phyloP scores from a whole-genome alignment of 164 flowering plant species.

The Vitis riparia region DNA sequence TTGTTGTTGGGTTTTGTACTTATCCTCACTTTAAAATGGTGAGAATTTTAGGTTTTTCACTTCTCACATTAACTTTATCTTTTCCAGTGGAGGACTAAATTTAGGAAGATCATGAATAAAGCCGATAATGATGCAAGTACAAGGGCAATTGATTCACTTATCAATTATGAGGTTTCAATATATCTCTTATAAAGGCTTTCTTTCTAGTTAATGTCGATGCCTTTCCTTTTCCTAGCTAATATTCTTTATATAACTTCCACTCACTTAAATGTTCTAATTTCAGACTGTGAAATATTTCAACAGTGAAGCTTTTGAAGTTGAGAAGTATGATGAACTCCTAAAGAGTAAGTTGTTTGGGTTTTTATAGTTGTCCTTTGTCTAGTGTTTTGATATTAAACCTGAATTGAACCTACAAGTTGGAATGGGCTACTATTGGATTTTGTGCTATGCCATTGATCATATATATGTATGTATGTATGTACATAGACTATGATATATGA shows the following conservation, averaged over 20 bases:
- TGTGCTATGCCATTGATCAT: no score
- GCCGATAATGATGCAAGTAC: constrained; percentile 99
- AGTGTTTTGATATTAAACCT: not conserved
- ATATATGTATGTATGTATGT: no score
- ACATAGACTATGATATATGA: no score
- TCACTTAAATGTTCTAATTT: not conserved
- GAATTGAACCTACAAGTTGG: not conserved
- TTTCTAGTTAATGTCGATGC: constrained; percentile 5
- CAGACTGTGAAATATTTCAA: constrained; percentile 99
- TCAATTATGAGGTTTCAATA: constrained; percentile 83
- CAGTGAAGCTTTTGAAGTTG: constrained; percentile 84
- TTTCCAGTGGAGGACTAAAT: constrained; percentile 96
- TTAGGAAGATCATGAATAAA: constrained; percentile 95
- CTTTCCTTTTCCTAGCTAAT: not conserved
- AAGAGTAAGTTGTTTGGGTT: constrained; percentile 64
- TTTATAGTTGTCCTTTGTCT: not conserved
- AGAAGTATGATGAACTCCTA: constrained; percentile 79
- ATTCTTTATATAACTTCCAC: not conserved
- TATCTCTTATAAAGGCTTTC: not conserved
- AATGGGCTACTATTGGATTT: not conserved
- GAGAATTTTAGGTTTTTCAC: not conserved
- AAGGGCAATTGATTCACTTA: constrained; percentile 93
- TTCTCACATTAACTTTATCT: constrained; percentile 7
- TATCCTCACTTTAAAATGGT: not conserved
- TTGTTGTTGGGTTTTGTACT: not conserved